Percentiles rank a stretch among this genome's conserved stretches.
These are phyloP conservation scores for Fusarium verrucosum DNA, from an alignment of 2,329 filamentous ascomycete genomes.

Conservation along the genomic window DNA sequence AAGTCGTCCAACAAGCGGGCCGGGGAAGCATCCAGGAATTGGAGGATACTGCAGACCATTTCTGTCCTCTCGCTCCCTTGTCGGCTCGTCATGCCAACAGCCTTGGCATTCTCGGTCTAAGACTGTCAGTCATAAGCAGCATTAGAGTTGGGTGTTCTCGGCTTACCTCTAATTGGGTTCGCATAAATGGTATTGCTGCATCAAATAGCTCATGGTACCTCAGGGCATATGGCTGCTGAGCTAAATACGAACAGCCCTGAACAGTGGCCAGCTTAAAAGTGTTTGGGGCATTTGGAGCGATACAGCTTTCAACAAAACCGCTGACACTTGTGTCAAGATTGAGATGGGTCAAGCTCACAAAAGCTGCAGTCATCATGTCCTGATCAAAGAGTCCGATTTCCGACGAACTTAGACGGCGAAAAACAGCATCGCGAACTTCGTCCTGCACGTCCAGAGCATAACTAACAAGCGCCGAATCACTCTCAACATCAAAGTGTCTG, in stretches of 20 bases:
- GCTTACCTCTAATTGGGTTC: slow-evolving; percentile 64
- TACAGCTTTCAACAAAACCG: slow-evolving; percentile 64
- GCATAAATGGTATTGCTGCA: slow-evolving; percentile 65
- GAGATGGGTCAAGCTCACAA: slow-evolving; percentile 71
- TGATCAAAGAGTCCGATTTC: slow-evolving; percentile 66
- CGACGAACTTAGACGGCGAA: slow-evolving; percentile 60
- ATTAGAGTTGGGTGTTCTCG: neutral
- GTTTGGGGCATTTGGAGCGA: slow-evolving; percentile 64
- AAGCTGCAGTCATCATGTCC: slow-evolving; percentile 72
- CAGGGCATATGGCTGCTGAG: slow-evolving; percentile 58
- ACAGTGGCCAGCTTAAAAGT: slow-evolving; percentile 71
- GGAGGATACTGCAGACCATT: slow-evolving; percentile 57
- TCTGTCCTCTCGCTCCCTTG: slow-evolving; percentile 30
- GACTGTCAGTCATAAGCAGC: neutral
- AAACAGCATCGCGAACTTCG: slow-evolving; percentile 72
- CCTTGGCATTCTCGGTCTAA: slow-evolving; percentile 35
- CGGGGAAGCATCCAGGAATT: slow-evolving; percentile 65
- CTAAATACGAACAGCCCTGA: slow-evolving; percentile 71
- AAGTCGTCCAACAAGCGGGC: slow-evolving; percentile 47
- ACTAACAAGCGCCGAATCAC: slow-evolving; percentile 70
- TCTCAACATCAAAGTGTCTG: slow-evolving; percentile 70
- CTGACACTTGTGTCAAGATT: slow-evolving; percentile 68
- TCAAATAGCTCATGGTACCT: slow-evolving; percentile 65
- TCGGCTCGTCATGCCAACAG: slow-evolving; percentile 6
- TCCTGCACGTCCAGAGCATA: slow-evolving; percentile 76